A percentile compares a stretch with the other conserved stretches of the same genome.
Evolutionary conservation across 148 eudicot species (phyloP).

Genomic region (Rhododendron griersonianum): DNA sequence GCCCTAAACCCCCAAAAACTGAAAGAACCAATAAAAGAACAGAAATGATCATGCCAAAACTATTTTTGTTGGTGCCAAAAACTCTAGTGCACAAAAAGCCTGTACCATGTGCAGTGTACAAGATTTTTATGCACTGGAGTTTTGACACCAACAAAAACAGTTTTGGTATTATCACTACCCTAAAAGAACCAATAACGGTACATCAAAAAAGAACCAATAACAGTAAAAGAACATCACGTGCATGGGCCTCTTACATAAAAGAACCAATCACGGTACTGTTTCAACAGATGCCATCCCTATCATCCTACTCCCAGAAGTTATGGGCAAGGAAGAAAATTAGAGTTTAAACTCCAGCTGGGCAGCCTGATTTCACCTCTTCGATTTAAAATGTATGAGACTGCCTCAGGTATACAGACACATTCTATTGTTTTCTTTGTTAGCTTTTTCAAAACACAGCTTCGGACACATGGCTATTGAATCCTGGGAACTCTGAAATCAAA

Average conservation of each 20-base stretch:
- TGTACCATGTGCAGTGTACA: too few relatives aligned
- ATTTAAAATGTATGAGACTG: neutral
- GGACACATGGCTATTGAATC: neutral
- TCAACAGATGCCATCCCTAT: too few relatives aligned
- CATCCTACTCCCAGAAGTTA: neutral
- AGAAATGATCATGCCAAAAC: too few relatives aligned
- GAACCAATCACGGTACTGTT: neutral
- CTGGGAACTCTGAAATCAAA: neutral
- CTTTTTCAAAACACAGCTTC: neutral
- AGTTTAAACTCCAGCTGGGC: neutral
- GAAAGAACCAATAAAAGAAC: too few relatives aligned
- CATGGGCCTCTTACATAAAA: neutral
- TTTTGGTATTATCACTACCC: too few relatives aligned
- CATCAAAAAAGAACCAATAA: too few relatives aligned
- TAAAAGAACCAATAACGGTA: too few relatives aligned
- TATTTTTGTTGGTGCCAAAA: too few relatives aligned
- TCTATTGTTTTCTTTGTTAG: neutral
- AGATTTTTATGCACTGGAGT: too few relatives aligned
- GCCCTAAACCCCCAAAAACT: too few relatives aligned
- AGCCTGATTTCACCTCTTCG: neutral
- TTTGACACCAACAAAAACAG: too few relatives aligned
- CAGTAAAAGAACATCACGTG: neutral
- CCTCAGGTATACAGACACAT: neutral
- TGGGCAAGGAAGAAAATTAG: neutral
- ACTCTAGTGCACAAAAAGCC: too few relatives aligned